Evolutionary conservation across 345 rosid species (phyloP).

Genomic region (Euphorbia pulcherrima): DNA sequence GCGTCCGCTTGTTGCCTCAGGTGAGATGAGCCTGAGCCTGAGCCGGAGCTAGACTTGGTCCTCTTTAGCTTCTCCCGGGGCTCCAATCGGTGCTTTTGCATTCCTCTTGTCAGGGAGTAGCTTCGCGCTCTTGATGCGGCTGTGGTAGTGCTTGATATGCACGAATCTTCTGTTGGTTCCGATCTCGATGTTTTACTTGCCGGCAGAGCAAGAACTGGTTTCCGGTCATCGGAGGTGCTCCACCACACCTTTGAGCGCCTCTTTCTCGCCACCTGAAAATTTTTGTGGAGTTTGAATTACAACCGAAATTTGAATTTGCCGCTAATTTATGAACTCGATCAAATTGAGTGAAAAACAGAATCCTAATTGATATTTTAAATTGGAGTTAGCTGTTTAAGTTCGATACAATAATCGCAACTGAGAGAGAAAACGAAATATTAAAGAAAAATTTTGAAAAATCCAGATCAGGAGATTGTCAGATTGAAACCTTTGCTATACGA

Average conservation of each 20-base stretch:
- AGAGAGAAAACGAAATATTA: not conserved
- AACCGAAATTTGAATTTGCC: not conserved
- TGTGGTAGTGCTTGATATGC: constrained; percentile 59
- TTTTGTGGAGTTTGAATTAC: not conserved
- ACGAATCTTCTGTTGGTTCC: constrained; percentile 41
- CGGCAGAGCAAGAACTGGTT: constrained; percentile 17
- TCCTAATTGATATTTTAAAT: not conserved
- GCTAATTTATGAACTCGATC: not conserved
- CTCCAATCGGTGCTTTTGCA: constrained; percentile 18
- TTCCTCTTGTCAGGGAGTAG: constrained; percentile 5
- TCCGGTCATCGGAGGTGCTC: constrained; percentile 26
- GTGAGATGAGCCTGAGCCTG: constrained; percentile 29
- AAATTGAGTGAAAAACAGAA: not conserved
- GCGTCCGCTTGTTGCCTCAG: constrained; percentile 65
- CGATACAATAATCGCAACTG: not conserved
- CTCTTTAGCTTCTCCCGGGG: constrained; percentile 18
- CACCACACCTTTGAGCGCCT: constrained; percentile 42
- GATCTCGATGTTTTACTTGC: constrained; percentile 29
- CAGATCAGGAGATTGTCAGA: not conserved
- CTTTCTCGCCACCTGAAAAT: constrained; percentile 47
- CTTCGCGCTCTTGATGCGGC: constrained; percentile 42
- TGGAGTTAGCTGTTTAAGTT: not conserved
- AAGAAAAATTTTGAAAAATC: not conserved
- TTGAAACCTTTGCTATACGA: not conserved
- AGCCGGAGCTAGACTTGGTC: constrained; percentile 23